Base-by-base conservation (phyloP, 495 filamentous ascomycete genomes). In the Antarctomyces pellizariae region DNA sequence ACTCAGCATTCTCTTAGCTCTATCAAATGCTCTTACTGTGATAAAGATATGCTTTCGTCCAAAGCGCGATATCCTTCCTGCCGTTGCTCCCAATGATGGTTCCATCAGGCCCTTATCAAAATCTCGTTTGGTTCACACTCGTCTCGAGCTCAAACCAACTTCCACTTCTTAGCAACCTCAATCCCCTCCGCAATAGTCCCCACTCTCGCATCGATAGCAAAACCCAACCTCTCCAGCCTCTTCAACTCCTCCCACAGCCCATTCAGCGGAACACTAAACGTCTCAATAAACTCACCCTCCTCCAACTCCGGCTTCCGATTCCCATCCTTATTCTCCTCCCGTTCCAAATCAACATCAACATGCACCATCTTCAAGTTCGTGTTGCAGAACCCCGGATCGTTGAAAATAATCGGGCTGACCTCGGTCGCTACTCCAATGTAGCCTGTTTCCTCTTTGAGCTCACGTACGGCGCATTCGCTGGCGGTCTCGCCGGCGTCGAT, bases 361-460 rank as follows among this genome's bases (percentile, higher is more conserved):
- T 84, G 75, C 10, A 90, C 67, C 58, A 91, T 72, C 23, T 69
- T 64, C 12, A 80, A 56, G 45, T 84, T 91, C 15, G 80, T 83
- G 41, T 83, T 89, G 47, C 76, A 84, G 52, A 91, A 84, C 9
- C 79, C 79, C 16, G 59, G 59, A 32, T 64, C 61, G 42, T 86
- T 84, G 31, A 72, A 89, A 77, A 89, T 84, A 11, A 89, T 48
- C 16, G 71, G 65, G 30, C 71, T 77, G 5, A 62, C 63, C 43
- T 73, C 58, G 22, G 60, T 48, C 1, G 62, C 67, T 18, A 65
- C 56, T 10, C 74, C 82, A 16, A 78, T 62, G 44, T 86, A 93
- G 3, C 86, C 86, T 0, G 86, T 92, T 49, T 97, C 86, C 48
- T 97, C 86, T 36, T 67, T 79, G 33, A 97, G 56, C 42, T 93